A percentile compares a stretch with the other conserved stretches of the same genome.
phyloP scores from a whole-genome alignment of 805 yeast genomes.

The Ogataea chonburiensis region DNA sequence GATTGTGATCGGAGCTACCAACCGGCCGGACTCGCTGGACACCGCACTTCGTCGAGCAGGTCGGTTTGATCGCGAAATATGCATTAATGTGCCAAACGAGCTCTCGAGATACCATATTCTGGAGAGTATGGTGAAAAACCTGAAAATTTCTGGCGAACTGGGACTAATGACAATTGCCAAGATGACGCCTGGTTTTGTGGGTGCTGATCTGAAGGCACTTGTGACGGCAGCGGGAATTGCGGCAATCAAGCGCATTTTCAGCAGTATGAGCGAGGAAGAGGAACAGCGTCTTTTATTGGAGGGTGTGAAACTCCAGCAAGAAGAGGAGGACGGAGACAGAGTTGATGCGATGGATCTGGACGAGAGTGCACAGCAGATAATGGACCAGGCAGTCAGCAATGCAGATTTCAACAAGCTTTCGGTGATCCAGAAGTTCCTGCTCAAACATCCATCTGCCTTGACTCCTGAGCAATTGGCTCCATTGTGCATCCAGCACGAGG shows the following conservation, averaged over 20 bases:
- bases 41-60: slow-evolving; percentile 96
- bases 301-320: slow-evolving; percentile 15
- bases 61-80: slow-evolving; percentile 91
- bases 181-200: slow-evolving; percentile 95
- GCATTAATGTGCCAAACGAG: slow-evolving; percentile 93
- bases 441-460: slow-evolving; percentile 76
- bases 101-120: slow-evolving; percentile 73
- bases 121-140: slow-evolving; percentile 62
- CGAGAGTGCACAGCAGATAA: slow-evolving; percentile 5
- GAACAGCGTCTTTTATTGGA: slow-evolving; percentile 27
- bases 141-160: slow-evolving; percentile 68
- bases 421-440: slow-evolving; percentile 69
- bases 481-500: slow-evolving; percentile 71
- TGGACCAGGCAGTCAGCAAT: slow-evolving; percentile 5
- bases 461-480: slow-evolving; percentile 73
- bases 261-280: slow-evolving; percentile 47
- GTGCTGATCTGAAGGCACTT: slow-evolving; percentile 92
- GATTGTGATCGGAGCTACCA: slow-evolving; percentile 92
- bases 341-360: slow-evolving; percentile 30
- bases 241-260: slow-evolving; percentile 89
- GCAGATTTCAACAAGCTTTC: slow-evolving; percentile 34
- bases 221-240: slow-evolving; percentile 94
- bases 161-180: slow-evolving; percentile 77
- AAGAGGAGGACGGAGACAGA: slow-evolving; percentile 4
- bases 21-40: slow-evolving; percentile 93